A percentile compares a stretch with the other conserved stretches of the same genome.
phyloP scores from a whole-genome alignment of 352 stramenopile genomes.

The Globisporangium cederbergense region DNA sequence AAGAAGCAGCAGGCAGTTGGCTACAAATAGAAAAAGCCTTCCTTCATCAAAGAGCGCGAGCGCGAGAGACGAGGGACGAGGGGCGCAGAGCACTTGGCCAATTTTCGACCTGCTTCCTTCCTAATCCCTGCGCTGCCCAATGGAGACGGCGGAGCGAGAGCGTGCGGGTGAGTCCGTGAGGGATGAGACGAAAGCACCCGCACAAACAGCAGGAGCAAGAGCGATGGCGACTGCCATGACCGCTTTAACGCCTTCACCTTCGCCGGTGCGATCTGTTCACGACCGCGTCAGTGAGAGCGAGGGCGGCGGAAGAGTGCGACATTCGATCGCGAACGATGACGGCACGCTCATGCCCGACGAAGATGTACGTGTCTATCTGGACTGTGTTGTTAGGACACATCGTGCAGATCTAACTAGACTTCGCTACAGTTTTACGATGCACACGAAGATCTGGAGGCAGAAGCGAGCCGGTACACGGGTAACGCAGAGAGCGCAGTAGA shows the following conservation, averaged over 20 bases:
- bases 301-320: constrained; percentile 1
- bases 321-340: constrained; percentile 38
- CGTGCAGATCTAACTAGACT: not conserved
- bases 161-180: not conserved
- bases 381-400: too few species aligned
- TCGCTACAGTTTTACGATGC: constrained; percentile 64
- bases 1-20: not conserved
- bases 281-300: constrained; percentile 8
- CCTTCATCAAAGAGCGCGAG: not conserved
- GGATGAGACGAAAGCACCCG: not conserved
- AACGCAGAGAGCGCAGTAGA: constrained; percentile 8
- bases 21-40: not conserved
- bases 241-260: not conserved
- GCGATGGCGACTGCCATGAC: not conserved
- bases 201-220: not conserved
- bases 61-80: not conserved
- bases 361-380: constrained; percentile 34
- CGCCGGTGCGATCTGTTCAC: constrained; percentile 12
- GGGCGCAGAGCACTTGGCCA: not conserved
- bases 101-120: not conserved
- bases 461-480: constrained; percentile 23
- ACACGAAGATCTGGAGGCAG: constrained; percentile 45
- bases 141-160: constrained; percentile 8
- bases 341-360: constrained; percentile 51
- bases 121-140: not conserved